A percentile compares a stretch with the other conserved stretches of the same genome.
These are phyloP conservation scores for Filobasidium floriforme DNA, from an alignment of 768 basidiomycete species.

Conservation along the genomic window DNA sequence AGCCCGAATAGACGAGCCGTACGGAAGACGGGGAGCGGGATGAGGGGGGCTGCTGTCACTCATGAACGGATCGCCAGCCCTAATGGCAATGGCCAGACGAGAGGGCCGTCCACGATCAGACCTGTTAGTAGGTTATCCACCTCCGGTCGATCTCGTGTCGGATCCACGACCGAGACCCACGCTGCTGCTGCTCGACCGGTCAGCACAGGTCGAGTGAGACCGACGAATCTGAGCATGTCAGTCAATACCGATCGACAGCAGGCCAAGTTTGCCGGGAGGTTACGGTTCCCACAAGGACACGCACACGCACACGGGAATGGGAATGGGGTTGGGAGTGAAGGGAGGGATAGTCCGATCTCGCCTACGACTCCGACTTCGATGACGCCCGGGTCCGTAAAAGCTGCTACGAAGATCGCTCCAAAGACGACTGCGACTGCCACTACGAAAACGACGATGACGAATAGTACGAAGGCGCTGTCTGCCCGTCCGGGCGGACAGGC, in stretches of 20 bases:
- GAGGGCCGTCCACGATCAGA: neutral
- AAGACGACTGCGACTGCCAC: too few species aligned
- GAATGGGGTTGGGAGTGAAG: neutral
- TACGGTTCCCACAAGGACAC: neutral
- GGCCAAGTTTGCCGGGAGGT: conserved; percentile 5
- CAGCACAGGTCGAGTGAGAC: neutral
- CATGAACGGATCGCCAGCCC: neutral
- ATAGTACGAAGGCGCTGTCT: neutral
- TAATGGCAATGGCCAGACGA: too few species aligned
- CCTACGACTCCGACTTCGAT: too few species aligned
- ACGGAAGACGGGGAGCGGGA: neutral
- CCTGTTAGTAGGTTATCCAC: neutral
- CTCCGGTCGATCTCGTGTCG: neutral
- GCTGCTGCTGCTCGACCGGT: neutral
- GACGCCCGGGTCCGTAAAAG: too few species aligned
- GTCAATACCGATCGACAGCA: conserved; percentile 5
- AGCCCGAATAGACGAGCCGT: neutral
- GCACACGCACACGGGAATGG: too few species aligned
- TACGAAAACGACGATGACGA: too few species aligned
- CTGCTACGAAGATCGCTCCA: too few species aligned
- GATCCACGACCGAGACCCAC: neutral
- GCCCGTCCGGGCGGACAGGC: neutral
- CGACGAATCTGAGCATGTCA: neutral
- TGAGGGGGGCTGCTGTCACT: neutral
- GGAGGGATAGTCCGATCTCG: neutral